phyloP scores from a whole-genome alignment of 257 asterid genomes.

The Craterostigma plantagineum region DNA sequence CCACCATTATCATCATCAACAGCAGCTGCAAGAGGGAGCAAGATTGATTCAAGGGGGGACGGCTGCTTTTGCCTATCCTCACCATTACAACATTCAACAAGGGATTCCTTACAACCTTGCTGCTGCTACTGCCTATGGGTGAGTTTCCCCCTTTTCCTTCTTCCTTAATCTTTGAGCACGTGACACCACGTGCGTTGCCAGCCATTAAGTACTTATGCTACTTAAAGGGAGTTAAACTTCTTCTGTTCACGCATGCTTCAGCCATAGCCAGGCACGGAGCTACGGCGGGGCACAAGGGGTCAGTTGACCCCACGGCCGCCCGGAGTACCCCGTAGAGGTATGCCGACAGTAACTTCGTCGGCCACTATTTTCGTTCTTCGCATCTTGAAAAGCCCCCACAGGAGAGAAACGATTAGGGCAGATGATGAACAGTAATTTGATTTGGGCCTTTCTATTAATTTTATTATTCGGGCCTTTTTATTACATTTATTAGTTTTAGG shows the following conservation, averaged over 20 bases:
- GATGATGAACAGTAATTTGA: too few species aligned
- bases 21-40: slow-evolving; percentile 19
- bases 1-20: slow-evolving; percentile 21
- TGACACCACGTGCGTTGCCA: neutral
- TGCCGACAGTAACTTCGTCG: too few species aligned
- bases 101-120: slow-evolving; percentile 75
- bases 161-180: neutral
- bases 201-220: neutral
- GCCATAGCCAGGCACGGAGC: too few species aligned
- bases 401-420: too few species aligned
- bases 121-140: slow-evolving; percentile 35
- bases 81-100: slow-evolving; percentile 85
- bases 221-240: neutral
- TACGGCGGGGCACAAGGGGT: too few species aligned
- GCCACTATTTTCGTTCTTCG: too few species aligned
- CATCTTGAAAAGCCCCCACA: too few species aligned
- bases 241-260: slow-evolving; percentile 26
- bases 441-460: too few species aligned
- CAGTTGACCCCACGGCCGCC: too few species aligned
- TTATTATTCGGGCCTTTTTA: too few species aligned
- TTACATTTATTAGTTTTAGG: too few species aligned
- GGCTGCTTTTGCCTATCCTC: slow-evolving; percentile 68
- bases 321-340: too few species aligned
- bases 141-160: slow-evolving; percentile 6
- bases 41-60: slow-evolving; percentile 17